phyloP scores from a whole-genome alignment of 2,329 filamentous ascomycete genomes.

The Nigrospora oryzae region DNA sequence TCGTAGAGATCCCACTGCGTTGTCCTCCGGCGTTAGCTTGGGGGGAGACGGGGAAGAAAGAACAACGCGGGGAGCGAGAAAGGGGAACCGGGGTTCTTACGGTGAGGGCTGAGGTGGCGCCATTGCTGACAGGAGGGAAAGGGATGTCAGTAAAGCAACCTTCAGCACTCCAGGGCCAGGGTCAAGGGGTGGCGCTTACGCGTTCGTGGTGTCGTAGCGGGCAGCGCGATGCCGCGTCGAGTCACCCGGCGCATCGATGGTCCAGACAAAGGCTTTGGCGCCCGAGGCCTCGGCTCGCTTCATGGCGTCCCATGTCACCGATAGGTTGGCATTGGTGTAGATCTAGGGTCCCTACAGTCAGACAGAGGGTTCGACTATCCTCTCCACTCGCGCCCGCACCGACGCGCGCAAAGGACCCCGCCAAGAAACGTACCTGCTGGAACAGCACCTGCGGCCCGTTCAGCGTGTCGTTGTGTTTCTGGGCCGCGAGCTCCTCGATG shows the following conservation, averaged over 20 bases:
- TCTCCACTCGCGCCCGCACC: no score
- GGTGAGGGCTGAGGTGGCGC: conserved; percentile 5
- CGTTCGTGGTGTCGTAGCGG: conserved; percentile 4
- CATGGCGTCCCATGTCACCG: conserved; percentile 11
- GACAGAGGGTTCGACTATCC: neutral
- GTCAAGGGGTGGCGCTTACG: neutral
- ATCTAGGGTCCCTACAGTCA: neutral
- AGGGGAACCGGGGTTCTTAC: neutral
- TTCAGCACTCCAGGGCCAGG: no score
- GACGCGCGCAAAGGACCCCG: no score
- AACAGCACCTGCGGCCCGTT: conserved; percentile 12
- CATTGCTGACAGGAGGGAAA: neutral
- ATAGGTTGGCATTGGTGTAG: conserved; percentile 15
- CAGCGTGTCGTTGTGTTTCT: conserved; percentile 9
- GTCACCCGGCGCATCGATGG: conserved; percentile 12
- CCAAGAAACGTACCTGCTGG: conserved; percentile 13
- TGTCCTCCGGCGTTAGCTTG: no score
- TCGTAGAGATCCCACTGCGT: conserved; percentile 5
- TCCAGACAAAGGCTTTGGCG: conserved; percentile 16
- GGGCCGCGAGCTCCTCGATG: conserved; percentile 14
- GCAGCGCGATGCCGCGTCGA: conserved; percentile 5
- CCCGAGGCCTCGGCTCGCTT: conserved; percentile 9
- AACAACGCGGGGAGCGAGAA: neutral
- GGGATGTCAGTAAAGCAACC: no score
- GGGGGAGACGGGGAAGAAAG: conserved; percentile 1